These are phyloP conservation scores for Trichocladium antarcticum DNA, from an alignment of 495 filamentous ascomycete genomes.

Conservation along the genomic window DNA sequence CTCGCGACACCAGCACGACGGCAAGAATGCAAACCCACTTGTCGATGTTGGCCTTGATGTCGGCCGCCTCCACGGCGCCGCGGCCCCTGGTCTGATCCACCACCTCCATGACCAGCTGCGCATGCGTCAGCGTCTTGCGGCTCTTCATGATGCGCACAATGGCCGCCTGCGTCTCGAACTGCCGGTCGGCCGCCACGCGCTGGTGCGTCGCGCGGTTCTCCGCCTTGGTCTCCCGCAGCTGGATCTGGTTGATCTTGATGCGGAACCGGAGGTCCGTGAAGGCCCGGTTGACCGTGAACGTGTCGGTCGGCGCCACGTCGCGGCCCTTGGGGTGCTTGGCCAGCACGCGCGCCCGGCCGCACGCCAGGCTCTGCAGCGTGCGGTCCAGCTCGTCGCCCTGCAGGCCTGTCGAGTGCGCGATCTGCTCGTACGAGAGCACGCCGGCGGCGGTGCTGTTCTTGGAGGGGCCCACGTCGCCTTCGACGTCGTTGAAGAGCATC, in stretches of 20 bases:
- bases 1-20: background rate
- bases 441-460: constrained; percentile 20
- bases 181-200: constrained; percentile 73
- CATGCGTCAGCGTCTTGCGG: constrained; percentile 71
- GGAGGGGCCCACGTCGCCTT: constrained; percentile 27
- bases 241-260: constrained; percentile 97
- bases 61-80: constrained; percentile 67
- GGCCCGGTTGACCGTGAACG: constrained; percentile 62
- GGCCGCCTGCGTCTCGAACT: constrained; percentile 93
- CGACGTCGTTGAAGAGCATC: constrained; percentile 75
- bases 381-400: constrained; percentile 66
- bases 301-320: constrained; percentile 65
- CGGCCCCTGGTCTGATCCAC: constrained; percentile 79
- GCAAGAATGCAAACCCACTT: constrained; percentile 44
- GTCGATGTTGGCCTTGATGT: constrained; percentile 95
- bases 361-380: constrained; percentile 89
- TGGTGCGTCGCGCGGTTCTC: constrained; percentile 93
- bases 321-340: constrained; percentile 73
- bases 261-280: constrained; percentile 78
- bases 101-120: constrained; percentile 71
- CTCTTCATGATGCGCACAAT: constrained; percentile 98
- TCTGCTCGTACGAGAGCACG: constrained; percentile 54
- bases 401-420: constrained; percentile 54
- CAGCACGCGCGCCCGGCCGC: constrained; percentile 77
- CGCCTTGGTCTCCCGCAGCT: constrained; percentile 76